phyloP scores from a whole-genome alignment of 2,329 filamentous ascomycete genomes.

The Lecanosticta acicola region DNA sequence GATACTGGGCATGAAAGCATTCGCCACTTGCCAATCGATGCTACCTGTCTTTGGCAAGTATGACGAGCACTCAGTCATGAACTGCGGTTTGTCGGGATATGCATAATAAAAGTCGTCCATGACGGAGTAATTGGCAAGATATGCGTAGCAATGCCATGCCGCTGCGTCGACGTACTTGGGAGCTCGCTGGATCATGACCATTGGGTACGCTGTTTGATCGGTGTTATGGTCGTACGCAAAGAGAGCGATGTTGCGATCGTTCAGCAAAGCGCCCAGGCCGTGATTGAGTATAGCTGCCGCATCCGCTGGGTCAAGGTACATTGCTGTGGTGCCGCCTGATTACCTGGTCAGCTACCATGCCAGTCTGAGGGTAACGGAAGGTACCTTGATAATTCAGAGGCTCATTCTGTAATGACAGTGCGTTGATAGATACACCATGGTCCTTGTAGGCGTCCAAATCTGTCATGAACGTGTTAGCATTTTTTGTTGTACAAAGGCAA shows the following conservation, averaged over 20 bases:
- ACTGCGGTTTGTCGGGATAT: constrained; percentile 39
- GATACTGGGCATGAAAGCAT: constrained; percentile 23
- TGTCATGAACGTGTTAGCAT: no score
- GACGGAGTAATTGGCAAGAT: constrained; percentile 31
- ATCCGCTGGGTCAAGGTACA: constrained; percentile 34
- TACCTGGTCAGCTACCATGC: not conserved
- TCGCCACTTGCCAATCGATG: constrained; percentile 19
- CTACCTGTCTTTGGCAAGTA: constrained; percentile 11
- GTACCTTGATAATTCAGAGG: constrained; percentile 33
- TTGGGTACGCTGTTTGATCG: constrained; percentile 33
- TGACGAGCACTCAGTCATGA: constrained; percentile 48
- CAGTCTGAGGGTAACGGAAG: not conserved
- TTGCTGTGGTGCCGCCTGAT: constrained; percentile 33
- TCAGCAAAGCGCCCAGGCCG: constrained; percentile 20
- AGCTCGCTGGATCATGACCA: constrained; percentile 31
- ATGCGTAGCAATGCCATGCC: constrained; percentile 38
- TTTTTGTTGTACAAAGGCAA: no score
- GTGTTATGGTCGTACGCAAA: constrained; percentile 40
- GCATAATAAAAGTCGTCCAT: constrained; percentile 39
- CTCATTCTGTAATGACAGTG: constrained; percentile 37
- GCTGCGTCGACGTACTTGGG: constrained; percentile 29
- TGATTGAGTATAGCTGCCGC: constrained; percentile 33
- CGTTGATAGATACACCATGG: constrained; percentile 33
- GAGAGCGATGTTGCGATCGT: constrained; percentile 26
- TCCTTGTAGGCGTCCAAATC: constrained; percentile 31